Base-by-base conservation (phyloP, 306 rosid species). In the Vigna radiata region DNA sequence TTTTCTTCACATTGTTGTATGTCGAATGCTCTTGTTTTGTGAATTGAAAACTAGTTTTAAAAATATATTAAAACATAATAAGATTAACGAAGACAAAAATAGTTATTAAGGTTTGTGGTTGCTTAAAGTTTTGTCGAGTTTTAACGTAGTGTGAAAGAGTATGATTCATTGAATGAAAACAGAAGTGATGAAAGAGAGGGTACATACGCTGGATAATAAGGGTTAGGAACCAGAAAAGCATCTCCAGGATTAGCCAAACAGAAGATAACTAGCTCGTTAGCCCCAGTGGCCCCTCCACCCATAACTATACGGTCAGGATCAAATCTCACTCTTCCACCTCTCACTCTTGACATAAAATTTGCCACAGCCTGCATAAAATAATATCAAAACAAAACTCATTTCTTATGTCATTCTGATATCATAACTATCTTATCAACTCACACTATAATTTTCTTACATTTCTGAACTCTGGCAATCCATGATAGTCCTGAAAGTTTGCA, bases 231-330 rank as follows among this genome's bases (percentile, higher is more conserved):
- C 36, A 95, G 82, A 78, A 95, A 95, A 68, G 96, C 97, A 18
- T 95, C 99, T 16, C 96, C 97, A 1, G 90, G 96, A 84, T 95
- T 73, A 7, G 97, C 99, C 84, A 95, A 77, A 78, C 99, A 95
- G 76, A 95, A 95, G 82, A 89, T 92, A 52, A 95, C 59, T 59
- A 84, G 70, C 72, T 95, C 99, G 54, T 91, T 92, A 7, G 97
- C 99, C 0, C 99, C 99, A 3, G 99, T 95, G 7, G 99, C 99
- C 23, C 99, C 99, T 1, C 99, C 99, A 62, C 92, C 77, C 99
- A 95, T 95, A 70, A 95, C 81, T 69, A 95, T 72, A 15, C 99
- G 90, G 71, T 77, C 73, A 1, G 97, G 93, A 82, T 92, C 94
- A 78, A 90, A 95, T 73, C 44, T 79, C 36, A 92, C 97, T 55